Evolutionary conservation across 768 basidiomycete genomes (phyloP), one percentile per base, ranked within the genome.

Genomic region (Pulveroboletus ravenelii): DNA sequence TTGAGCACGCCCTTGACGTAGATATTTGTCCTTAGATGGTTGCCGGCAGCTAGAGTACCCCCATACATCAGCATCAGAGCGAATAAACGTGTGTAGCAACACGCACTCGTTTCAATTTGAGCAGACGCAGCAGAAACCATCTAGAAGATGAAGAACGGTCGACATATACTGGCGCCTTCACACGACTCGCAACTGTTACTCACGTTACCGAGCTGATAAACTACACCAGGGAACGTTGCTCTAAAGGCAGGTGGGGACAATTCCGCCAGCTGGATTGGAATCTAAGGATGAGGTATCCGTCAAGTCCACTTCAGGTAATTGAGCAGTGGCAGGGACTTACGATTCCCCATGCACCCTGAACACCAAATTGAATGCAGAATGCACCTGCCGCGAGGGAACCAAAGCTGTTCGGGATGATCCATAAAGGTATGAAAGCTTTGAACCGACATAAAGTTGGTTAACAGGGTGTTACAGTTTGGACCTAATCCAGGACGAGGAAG

Each of bases 341-440:
- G 6, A 90, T 83, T 65, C 89, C 89, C 88, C 89, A 92, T 32
- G 89, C 91, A 5, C 90, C 91, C 63, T 95, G 92, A 2, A 94
- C 89, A 45, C 89, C 89, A 55, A 89, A 81, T 60, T 93, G 90
- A 29, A 92, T 70, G 57, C 79, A 91, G 70, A 95, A 95, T 7
- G 90, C 92, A 4, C 89, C 91, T 0, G 89, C 89, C 0, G 88
- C 57, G 7, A 95, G 82, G 1, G 72, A 76, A 14, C 76, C 63
- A 69, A 93, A 93, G 1, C 71, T 64, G 8, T 65, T 65, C 6
- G 93, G 93, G 3, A 95, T 50, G 52, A 92, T 88, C 93, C 91
- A 94, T 1, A 93, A 71, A 0, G 87, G 87, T 62, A 89, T 89
- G 69, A 81, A 81, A 10, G 61, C 74, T 63, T 48, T 48, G 39